Percentiles rank a stretch among this genome's conserved stretches.
phyloP scores from a whole-genome alignment of 2,329 filamentous ascomycete species.

The Hypoxylon sp. region DNA sequence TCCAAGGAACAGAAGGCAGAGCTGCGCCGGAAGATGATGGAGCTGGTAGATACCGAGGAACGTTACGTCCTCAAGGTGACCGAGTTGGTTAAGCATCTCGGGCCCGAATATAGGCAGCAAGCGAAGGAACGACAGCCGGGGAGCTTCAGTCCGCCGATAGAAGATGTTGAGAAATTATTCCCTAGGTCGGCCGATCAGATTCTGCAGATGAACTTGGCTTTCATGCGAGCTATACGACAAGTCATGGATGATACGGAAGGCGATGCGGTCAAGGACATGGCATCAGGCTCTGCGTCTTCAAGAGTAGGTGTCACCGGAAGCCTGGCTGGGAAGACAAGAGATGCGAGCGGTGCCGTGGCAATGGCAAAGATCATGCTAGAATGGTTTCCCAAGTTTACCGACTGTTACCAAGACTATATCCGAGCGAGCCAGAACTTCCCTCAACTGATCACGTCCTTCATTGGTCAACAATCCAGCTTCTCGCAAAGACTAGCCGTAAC shows the following conservation, averaged over 20 bases:
- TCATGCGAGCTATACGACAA: slow-evolving; percentile 77
- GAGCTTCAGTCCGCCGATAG: slow-evolving; percentile 75
- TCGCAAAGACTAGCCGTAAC: slow-evolving; percentile 80
- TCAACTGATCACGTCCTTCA: slow-evolving; percentile 77
- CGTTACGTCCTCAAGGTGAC: slow-evolving; percentile 90
- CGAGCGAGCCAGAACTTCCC: slow-evolving; percentile 88
- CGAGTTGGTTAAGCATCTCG: slow-evolving; percentile 82
- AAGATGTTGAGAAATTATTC: slow-evolving; percentile 79
- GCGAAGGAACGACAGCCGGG: slow-evolving; percentile 64
- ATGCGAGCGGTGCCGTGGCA: slow-evolving; percentile 78
- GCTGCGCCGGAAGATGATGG: slow-evolving; percentile 85
- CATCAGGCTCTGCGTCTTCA: slow-evolving; percentile 60
- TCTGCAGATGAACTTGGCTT: slow-evolving; percentile 79
- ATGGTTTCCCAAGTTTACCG: slow-evolving; percentile 92
- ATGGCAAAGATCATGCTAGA: slow-evolving; percentile 85
- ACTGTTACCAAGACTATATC: slow-evolving; percentile 93
- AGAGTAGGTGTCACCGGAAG: slow-evolving; percentile 53
- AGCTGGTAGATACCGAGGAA: slow-evolving; percentile 92
- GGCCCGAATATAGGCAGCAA: slow-evolving; percentile 78
- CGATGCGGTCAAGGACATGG: slow-evolving; percentile 78
- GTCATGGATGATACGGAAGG: slow-evolving; percentile 86
- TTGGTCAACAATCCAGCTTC: slow-evolving; percentile 84
- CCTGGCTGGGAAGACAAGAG: slow-evolving; percentile 61
- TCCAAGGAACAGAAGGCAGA: slow-evolving; percentile 83
- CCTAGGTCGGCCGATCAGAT: slow-evolving; percentile 83